Evolutionary conservation across 169 alveolate species (phyloP).

Genomic region (Cryptosporidium sp.): DNA sequence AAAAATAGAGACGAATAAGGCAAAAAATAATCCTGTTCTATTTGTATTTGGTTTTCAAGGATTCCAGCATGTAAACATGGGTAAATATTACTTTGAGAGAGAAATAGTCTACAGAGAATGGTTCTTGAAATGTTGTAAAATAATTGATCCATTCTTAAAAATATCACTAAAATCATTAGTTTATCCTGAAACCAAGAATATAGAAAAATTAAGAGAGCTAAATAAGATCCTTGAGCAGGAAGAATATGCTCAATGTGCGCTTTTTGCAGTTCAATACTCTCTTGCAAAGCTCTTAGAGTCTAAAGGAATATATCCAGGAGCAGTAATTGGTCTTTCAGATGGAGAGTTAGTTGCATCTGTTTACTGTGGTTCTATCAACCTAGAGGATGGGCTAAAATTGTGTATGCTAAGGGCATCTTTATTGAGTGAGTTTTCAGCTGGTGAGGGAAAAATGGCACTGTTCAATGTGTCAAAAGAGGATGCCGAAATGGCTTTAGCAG

Average conservation of each 20-base stretch:
- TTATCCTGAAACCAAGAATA: constrained; percentile 72
- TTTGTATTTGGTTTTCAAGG: constrained; percentile 82
- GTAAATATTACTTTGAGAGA: constrained; percentile 78
- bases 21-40: constrained; percentile 15
- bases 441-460: constrained; percentile 75
- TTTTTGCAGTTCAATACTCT: constrained; percentile 84
- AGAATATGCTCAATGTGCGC: constrained; percentile 82
- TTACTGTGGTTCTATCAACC: constrained; percentile 79
- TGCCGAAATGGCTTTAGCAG: constrained; percentile 84
- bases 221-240: constrained; percentile 70
- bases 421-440: constrained; percentile 58
- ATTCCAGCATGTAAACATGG: constrained; percentile 71
- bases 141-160: constrained; percentile 78
- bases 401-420: constrained; percentile 78
- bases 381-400: constrained; percentile 80
- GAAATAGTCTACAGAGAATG: constrained; percentile 80
- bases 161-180: constrained; percentile 79
- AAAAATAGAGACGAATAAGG: not conserved
- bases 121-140: constrained; percentile 80
- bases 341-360: constrained; percentile 84
- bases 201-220: constrained; percentile 56
- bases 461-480: constrained; percentile 80
- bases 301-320: constrained; percentile 84
- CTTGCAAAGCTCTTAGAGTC: constrained; percentile 80
- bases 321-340: constrained; percentile 80